phyloP scores from a whole-genome alignment of 306 rosid genomes.

The Hylodesmum podocarpum region DNA sequence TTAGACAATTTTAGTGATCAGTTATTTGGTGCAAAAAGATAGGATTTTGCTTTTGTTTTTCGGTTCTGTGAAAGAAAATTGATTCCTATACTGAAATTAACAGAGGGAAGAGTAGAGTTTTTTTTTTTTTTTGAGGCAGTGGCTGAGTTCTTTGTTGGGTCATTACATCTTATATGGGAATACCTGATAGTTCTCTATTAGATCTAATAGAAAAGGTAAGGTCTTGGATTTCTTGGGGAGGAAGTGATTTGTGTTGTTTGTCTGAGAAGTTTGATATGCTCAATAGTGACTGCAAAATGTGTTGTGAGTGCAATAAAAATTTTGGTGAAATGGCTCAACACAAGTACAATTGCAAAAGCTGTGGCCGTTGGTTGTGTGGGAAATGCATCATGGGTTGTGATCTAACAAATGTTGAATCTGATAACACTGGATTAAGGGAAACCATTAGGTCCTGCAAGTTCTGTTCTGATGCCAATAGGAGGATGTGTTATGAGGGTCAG shows the following conservation, averaged over 20 bases:
- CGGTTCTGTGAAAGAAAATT: slow-evolving; percentile 35
- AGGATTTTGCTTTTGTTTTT: slow-evolving; percentile 20
- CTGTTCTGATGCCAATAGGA: slow-evolving; percentile 49
- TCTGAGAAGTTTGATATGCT: slow-evolving; percentile 56
- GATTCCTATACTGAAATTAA: slow-evolving; percentile 32
- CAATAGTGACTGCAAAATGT: slow-evolving; percentile 49
- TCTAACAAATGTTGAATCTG: slow-evolving; percentile 38
- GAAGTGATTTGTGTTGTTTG: slow-evolving; percentile 38
- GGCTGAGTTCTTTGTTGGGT: slow-evolving; percentile 41
- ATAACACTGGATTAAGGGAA: slow-evolving; percentile 36
- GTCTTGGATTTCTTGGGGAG: slow-evolving; percentile 66
- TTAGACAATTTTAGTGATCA: slow-evolving; percentile 31
- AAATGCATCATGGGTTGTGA: slow-evolving; percentile 61
- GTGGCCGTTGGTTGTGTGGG: slow-evolving; percentile 73
- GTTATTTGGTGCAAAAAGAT: slow-evolving; percentile 41
- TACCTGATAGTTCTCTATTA: slow-evolving; percentile 77
- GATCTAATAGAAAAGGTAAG: slow-evolving; percentile 69
- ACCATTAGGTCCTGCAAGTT: slow-evolving; percentile 54
- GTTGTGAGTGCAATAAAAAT: slow-evolving; percentile 62
- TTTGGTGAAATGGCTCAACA: slow-evolving; percentile 30
- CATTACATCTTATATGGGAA: slow-evolving; percentile 78
- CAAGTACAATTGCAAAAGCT: slow-evolving; percentile 62
- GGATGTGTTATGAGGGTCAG: slow-evolving; percentile 42
- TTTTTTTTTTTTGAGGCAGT: slow-evolving; percentile 32
- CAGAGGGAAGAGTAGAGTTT: slow-evolving; percentile 27